Evolutionary conservation across 768 basidiomycete genomes (phyloP), one percentile per base, ranked within the genome.

Genomic region (Tylopilus plumbeoviolaceoides): DNA sequence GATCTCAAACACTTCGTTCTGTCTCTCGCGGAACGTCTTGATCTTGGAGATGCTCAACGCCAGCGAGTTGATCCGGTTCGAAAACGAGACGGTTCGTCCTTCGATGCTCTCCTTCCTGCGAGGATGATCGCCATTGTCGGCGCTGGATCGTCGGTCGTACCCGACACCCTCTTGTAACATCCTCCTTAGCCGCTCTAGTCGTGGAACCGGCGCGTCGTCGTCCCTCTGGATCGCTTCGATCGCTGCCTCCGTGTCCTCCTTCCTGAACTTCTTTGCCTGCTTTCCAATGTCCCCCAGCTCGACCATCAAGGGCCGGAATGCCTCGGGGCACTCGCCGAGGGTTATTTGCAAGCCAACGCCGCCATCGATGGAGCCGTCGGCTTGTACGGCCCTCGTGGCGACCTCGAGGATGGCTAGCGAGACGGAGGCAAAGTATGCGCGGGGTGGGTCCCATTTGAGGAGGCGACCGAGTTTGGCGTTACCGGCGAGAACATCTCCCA

Each of bases 381-480:
- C 21, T 0, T 78, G 76, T 1, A 83, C 65, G 1, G 78, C 72
- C 5, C 71, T 74, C 0, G 78, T 75, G 4, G 85, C 76, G 45
- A 91, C 83, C 52, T 83, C 77, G 27, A 92, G 75, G 50, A 93
- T 81, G 46, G 91, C 88, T 44, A 83, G 69, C 1, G 86, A 77
- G 44, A 91, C 88, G 0, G 84, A 75, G 15, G 85, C 83, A 63
- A 89, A 94, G 73, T 91, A 92, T 0, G 89, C 91, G 18, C 87
- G 78, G 0, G 85, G 70, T 0, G 83, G 82, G 61, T 92, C 89
- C 14, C 63, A 60, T n/a, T 71, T 71, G 51, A 92, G 78, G 10
- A 87, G 75, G 0, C 61, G 51, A 3, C 79, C 78, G 7, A 93
- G 76, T 3, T 76, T 72, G 0, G 79, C 76, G 12, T 74, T 77